These are phyloP conservation scores for Aspergillus oerlinghausenensis DNA, from an alignment of 2,329 filamentous ascomycete species.

Conservation along the genomic window DNA sequence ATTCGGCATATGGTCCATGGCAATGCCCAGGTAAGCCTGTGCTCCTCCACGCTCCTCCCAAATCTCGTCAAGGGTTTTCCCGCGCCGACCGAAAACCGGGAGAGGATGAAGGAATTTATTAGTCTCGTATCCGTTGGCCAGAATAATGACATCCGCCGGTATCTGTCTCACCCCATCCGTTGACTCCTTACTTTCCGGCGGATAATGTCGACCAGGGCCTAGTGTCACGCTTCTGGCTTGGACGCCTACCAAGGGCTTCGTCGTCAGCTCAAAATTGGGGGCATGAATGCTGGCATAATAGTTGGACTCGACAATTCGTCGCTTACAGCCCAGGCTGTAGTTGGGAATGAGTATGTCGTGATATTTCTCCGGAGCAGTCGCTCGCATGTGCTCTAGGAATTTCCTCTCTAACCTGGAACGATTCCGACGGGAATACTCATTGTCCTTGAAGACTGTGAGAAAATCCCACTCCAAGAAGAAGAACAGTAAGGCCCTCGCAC, in stretches of 20 bases:
- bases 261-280: conserved; percentile 12
- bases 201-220: not conserved
- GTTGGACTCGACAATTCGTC: conserved; percentile 8
- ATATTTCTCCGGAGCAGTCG: conserved; percentile 15
- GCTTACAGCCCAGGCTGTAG: conserved; percentile 9
- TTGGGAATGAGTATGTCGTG: conserved; percentile 14
- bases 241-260: conserved; percentile 2
- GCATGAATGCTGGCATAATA: conserved; percentile 6
- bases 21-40: conserved; percentile 33
- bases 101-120: conserved; percentile 32
- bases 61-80: conserved; percentile 17
- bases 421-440: conserved; percentile 14
- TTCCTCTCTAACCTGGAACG: conserved; percentile 9
- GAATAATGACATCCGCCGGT: conserved; percentile 25
- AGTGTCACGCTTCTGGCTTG: not conserved
- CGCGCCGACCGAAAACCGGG: conserved; percentile 23
- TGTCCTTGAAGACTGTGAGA: conserved; percentile 16
- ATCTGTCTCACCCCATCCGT: conserved; percentile 5
- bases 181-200: not conserved
- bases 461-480: not conserved
- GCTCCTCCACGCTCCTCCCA: conserved; percentile 28
- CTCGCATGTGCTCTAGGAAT: conserved; percentile 17
- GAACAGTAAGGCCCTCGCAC: not conserved
- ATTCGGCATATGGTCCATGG: conserved; percentile 60
- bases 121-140: conserved; percentile 35